phyloP scores from a whole-genome alignment of 768 basidiomycete genomes.

The Termitomyces sp. region DNA sequence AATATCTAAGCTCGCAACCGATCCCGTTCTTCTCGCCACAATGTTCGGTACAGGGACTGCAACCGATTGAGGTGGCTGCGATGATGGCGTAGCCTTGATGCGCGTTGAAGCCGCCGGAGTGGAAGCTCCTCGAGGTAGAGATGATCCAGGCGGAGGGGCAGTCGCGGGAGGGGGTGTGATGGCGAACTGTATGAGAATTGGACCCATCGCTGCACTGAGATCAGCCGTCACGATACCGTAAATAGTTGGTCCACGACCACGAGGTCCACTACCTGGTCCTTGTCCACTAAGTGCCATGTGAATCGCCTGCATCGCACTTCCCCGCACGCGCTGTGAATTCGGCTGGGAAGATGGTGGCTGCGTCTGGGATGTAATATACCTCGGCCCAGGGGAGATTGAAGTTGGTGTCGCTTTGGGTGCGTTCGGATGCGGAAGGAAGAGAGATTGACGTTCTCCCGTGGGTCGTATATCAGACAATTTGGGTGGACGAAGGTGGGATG shows the following conservation, averaged over 20 bases:
- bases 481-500: conserved; percentile 18
- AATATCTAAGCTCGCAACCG: conserved; percentile 7
- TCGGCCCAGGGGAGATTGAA: conserved; percentile 45
- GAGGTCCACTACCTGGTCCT: background rate
- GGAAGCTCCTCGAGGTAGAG: conserved; percentile 2
- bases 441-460: conserved; percentile 29
- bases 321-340: conserved; percentile 8
- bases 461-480: conserved; percentile 28
- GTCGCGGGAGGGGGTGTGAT: conserved; percentile 41
- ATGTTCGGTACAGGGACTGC: conserved; percentile 1
- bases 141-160: conserved; percentile 11
- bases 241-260: conserved; percentile 45
- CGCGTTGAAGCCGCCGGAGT: background rate
- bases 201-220: conserved; percentile 42
- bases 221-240: conserved; percentile 58
- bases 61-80: background rate
- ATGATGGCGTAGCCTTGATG: background rate
- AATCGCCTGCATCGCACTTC: conserved; percentile 21
- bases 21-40: conserved; percentile 5
- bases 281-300: conserved; percentile 24
- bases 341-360: conserved; percentile 11
- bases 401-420: conserved; percentile 37
- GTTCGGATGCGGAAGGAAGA: conserved; percentile 45
- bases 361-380: conserved; percentile 27
- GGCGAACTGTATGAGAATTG: conserved; percentile 61